phyloP scores from a whole-genome alignment of 192 early-diverging fungal genomes.

The Geosiphon pyriformis region DNA sequence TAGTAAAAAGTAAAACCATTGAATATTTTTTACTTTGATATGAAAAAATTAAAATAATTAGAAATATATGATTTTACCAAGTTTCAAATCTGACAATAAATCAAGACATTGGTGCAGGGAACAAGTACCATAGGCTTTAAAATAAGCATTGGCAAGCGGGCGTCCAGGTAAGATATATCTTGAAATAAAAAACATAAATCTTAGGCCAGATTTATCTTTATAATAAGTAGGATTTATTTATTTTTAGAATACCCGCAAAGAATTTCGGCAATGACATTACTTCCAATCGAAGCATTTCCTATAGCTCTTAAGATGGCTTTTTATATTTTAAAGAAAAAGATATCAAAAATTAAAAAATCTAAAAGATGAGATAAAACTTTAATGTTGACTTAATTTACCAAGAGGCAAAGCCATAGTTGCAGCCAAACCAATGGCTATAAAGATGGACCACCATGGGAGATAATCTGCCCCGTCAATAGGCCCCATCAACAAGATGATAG shows the following conservation, averaged over 20 bases:
- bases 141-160: constrained; percentile 44
- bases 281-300: constrained; percentile 43
- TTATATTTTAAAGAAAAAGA: too few relatives aligned
- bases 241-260: constrained; percentile 42
- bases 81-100: constrained; percentile 66
- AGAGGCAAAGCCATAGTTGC: constrained; percentile 46
- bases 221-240: constrained; percentile 28
- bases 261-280: constrained; percentile 57
- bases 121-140: constrained; percentile 51
- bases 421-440: constrained; percentile 39
- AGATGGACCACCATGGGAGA: constrained; percentile 49
- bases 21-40: neutral
- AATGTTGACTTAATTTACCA: constrained; percentile 24
- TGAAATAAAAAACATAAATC: constrained; percentile 47
- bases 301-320: constrained; percentile 57
- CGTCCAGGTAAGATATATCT: constrained; percentile 57
- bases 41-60: neutral
- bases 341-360: constrained; percentile 56
- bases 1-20: neutral
- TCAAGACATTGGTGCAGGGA: constrained; percentile 68
- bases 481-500: constrained; percentile 31
- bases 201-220: too few relatives aligned
- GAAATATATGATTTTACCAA: constrained; percentile 36
- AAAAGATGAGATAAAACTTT: constrained; percentile 36
- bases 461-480: constrained; percentile 27